These are phyloP conservation scores for Paramyrothecium sp. DNA, from an alignment of 2,329 filamentous ascomycete species.

Conservation along the genomic window DNA sequence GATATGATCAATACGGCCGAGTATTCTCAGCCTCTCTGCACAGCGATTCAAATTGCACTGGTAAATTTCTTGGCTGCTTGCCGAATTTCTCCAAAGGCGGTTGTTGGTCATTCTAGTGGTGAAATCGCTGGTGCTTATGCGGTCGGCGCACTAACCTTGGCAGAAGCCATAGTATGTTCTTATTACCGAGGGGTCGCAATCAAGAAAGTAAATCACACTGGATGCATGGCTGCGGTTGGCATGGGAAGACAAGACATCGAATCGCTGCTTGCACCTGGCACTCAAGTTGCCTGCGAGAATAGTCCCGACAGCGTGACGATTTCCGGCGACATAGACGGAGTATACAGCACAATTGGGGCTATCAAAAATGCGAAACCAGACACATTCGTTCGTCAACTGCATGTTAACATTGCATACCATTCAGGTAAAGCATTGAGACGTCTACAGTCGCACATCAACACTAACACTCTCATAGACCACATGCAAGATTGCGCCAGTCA, in stretches of 20 bases:
- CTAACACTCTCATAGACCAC: constrained; percentile 4
- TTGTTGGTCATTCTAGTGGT: constrained; percentile 30
- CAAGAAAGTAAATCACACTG: constrained; percentile 6
- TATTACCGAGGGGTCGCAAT: constrained; percentile 16
- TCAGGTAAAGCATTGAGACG: background rate
- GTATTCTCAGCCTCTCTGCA: constrained; percentile 29
- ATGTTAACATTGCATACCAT: constrained; percentile 20
- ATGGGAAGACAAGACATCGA: constrained; percentile 3
- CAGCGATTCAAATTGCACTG: constrained; percentile 35
- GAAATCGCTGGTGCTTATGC: constrained; percentile 33
- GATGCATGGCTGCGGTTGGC: constrained; percentile 21
- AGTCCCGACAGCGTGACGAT: constrained; percentile 25
- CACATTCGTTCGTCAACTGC: constrained; percentile 25
- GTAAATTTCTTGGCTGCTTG: constrained; percentile 26
- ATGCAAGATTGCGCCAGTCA: constrained; percentile 2
- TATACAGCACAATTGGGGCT: background rate
- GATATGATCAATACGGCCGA: background rate
- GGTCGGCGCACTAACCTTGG: constrained; percentile 20
- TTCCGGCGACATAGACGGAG: constrained; percentile 20
- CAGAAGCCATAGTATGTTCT: constrained; percentile 11
- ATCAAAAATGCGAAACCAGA: background rate
- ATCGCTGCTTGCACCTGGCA: constrained; percentile 5
- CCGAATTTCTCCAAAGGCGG: constrained; percentile 19
- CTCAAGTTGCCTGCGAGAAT: constrained; percentile 20
- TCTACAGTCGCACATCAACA: constrained; percentile 7